Conservation (phyloP, 495 filamentous ascomycete genomes). For the Filosporella fistucella region DNA sequence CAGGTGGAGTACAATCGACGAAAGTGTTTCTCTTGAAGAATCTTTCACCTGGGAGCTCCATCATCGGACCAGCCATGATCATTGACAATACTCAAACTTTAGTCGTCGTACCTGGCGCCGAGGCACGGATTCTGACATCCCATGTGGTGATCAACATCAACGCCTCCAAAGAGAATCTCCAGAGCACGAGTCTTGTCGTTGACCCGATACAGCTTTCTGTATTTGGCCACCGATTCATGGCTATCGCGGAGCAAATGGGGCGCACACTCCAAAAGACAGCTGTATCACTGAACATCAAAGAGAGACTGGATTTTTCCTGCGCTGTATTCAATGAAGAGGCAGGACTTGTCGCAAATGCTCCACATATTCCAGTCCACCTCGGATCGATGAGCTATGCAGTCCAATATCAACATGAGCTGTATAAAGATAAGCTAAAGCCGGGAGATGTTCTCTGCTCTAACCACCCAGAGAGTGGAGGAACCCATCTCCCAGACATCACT, state of each 20-base stretch:
- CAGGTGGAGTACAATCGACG: conserved; percentile 18
- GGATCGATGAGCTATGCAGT: conserved; percentile 26
- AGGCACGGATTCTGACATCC: conserved; percentile 48
- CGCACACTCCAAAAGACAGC: conserved; percentile 35
- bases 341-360: conserved; percentile 38
- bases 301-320: conserved; percentile 40
- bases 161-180: too few relatives aligned
- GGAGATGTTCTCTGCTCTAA: conserved; percentile 27
- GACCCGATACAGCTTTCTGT: conserved; percentile 27
- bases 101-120: conserved; percentile 20
- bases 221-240: conserved; percentile 32
- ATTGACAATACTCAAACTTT: conserved; percentile 26
- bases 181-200: too few relatives aligned
- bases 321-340: conserved; percentile 35
- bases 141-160: too few relatives aligned
- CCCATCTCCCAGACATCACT: too few relatives aligned
- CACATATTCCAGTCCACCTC: conserved; percentile 42
- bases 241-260: conserved; percentile 43
- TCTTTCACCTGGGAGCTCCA: conserved; percentile 10
- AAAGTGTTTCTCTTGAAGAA: conserved; percentile 20
- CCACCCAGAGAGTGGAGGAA: conserved; percentile 47
- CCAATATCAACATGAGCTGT: conserved; percentile 22
- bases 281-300: conserved; percentile 39
- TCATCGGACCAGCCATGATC: conserved; percentile 24
- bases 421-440: conserved; percentile 10